Percentiles rank a stretch among this genome's conserved stretches.
Conservation (phyloP, 2,329 filamentous ascomycete genomes). For the Eurotiales sp. region DNA sequence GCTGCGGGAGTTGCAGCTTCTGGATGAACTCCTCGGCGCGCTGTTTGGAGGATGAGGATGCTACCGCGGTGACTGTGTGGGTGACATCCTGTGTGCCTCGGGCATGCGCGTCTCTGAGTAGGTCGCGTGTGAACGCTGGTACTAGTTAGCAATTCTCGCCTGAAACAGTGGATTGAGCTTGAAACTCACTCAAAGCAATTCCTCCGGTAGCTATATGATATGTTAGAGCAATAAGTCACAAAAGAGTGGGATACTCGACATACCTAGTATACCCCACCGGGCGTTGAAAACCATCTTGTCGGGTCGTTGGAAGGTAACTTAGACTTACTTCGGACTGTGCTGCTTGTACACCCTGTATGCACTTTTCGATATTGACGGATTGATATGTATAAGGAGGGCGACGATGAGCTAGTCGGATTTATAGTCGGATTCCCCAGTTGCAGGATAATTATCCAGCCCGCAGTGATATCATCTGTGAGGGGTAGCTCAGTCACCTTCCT, state of each 20-base stretch:
- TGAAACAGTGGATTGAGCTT: background rate
- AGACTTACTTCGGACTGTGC: too few species aligned
- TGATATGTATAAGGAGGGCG: too few species aligned
- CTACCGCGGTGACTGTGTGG: conserved; percentile 74
- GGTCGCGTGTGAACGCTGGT: conserved; percentile 66
- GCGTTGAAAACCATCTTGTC: conserved; percentile 26
- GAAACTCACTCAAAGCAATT: conserved; percentile 36
- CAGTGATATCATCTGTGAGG: too few species aligned
- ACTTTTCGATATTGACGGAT: too few species aligned
- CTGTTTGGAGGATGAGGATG: conserved; percentile 63
- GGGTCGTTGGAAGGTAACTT: too few species aligned
- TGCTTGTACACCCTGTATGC: too few species aligned
- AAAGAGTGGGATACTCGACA: too few species aligned
- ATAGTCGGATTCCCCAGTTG: too few species aligned
- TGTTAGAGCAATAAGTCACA: background rate
- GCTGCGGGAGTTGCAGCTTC: conserved; percentile 64
- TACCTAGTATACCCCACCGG: conserved; percentile 45
- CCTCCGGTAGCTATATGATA: conserved; percentile 39
- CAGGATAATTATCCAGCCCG: too few species aligned
- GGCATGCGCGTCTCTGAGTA: conserved; percentile 67
- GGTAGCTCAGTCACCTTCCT: background rate
- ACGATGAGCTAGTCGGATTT: too few species aligned
- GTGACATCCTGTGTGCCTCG: conserved; percentile 69
- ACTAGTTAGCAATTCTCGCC: background rate
- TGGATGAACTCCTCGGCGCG: conserved; percentile 70